Evolutionary conservation across 1,139 yeast species (phyloP).

Genomic region (Candida tropicalis): DNA sequence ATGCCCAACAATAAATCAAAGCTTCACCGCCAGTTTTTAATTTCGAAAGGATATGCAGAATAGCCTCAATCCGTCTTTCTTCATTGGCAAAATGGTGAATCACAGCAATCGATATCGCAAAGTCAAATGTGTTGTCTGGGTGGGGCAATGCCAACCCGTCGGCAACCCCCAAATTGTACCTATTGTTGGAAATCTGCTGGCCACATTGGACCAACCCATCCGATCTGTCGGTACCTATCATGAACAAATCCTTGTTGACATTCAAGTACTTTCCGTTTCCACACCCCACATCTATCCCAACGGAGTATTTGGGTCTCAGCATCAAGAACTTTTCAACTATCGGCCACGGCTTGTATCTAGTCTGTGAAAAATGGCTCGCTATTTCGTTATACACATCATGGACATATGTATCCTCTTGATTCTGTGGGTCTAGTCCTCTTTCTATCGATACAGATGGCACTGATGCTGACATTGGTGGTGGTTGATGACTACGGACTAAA

Average conservation of each 20-base stretch:
- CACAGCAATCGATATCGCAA: constrained; percentile 94
- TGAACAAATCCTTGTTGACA: constrained; percentile 64
- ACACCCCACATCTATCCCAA: constrained; percentile 83
- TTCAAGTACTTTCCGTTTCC: constrained; percentile 93
- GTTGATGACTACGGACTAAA: background rate
- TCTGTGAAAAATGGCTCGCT: constrained; percentile 89
- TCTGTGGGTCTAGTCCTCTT: constrained; percentile 43
- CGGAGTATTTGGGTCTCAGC: constrained; percentile 31
- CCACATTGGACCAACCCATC: constrained; percentile 80
- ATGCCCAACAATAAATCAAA: constrained; percentile 92
- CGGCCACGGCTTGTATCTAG: constrained; percentile 98
- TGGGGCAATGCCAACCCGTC: constrained; percentile 81
- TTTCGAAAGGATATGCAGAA: constrained; percentile 63
- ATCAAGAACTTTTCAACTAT: constrained; percentile 74
- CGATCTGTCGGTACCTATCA: constrained; percentile 86
- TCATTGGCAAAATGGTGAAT: constrained; percentile 92
- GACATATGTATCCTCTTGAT: constrained; percentile 76
- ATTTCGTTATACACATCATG: constrained; percentile 91
- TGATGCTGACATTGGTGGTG: constrained; percentile 23
- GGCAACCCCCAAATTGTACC: constrained; percentile 56
- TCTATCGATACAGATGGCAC: constrained; percentile 36
- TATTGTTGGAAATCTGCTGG: constrained; percentile 38
- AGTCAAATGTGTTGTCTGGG: constrained; percentile 62
- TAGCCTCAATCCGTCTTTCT: constrained; percentile 76
- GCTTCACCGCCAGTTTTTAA: constrained; percentile 65